Evolutionary conservation across 306 rosid species (phyloP), one percentile per base, ranked within the genome.

Genomic region (Carpinus viminea): DNA sequence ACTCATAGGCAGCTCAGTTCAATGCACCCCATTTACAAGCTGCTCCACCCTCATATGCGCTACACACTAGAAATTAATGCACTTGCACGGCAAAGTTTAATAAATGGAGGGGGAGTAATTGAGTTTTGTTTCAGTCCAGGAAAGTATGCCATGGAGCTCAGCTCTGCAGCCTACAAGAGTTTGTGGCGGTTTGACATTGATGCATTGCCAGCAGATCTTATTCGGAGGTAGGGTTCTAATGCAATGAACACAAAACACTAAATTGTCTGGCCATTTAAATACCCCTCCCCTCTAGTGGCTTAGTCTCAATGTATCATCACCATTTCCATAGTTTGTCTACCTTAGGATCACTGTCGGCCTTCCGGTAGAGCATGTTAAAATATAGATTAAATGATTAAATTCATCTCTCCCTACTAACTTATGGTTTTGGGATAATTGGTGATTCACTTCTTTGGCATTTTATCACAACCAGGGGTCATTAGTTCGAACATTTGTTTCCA

Each of bases 41-140:
- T 95, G 61, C 92, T 95, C 46, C 93, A 90, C 76, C 98, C 98
- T 80, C 98, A 95, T 64, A 88, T 91, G 97, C 98, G 98, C 75
- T 95, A 95, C 84, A 95, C 98, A 3, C 55, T 95, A 72, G 98
- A 95, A 82, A 91, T 95, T 26, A 95, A 95, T 64, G 96, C 98
- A 7, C 83, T 95, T 7, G 96, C 98, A n/a, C 84, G 97, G 43
- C 98, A 95, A 81, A 84, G 80, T 84, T 87, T 95, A 20, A 91
- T 95, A 46, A 95, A 95, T 50, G 98, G 97, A 76, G 98, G 98
- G 8, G 98, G 98, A 80, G 43, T 92, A 70, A 95, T 95, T 46
- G 98, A 95, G 79, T 93, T 97, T 43, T 87, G 88, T 72, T 95
- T 91, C 80, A 90, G 91, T 86, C 98, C 98, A 5, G 98, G 97